phyloP scores from a whole-genome alignment of 331 rosid genomes.

The Malus hybrid region DNA sequence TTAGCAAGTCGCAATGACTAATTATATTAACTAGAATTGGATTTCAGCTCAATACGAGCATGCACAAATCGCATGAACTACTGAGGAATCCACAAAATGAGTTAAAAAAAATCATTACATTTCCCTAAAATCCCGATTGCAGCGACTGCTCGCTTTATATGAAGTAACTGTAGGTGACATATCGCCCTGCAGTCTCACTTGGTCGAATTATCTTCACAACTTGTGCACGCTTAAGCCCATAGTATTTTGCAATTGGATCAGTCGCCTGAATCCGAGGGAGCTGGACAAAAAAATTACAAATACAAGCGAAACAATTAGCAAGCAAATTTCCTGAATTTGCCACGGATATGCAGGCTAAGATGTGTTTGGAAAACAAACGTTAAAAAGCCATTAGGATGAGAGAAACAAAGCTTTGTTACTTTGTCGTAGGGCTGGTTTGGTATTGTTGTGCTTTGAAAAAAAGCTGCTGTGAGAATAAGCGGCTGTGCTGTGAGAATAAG shows the following conservation, averaged over 20 bases:
- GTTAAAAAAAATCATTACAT: background rate
- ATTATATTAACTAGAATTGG: background rate
- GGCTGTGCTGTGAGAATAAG: no score
- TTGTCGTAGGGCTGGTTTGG: no score
- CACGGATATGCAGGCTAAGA: background rate
- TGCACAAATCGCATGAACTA: background rate
- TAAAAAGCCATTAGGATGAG: no score
- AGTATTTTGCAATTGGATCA: constrained; percentile 71
- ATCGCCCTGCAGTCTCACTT: constrained; percentile 79
- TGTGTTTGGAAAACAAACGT: background rate
- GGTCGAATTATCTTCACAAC: constrained; percentile 84
- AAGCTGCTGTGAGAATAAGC: no score
- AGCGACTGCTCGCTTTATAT: constrained; percentile 10
- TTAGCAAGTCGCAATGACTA: background rate
- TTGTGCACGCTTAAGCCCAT: constrained; percentile 79
- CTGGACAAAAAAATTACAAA: constrained; percentile 20
- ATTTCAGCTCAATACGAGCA: background rate
- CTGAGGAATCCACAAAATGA: background rate
- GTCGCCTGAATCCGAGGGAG: constrained; percentile 67
- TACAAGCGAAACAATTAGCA: background rate
- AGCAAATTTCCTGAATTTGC: background rate
- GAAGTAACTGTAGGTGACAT: constrained; percentile 63
- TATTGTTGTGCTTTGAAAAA: no score
- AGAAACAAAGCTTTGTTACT: background rate
- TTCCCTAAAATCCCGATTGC: background rate